Evolutionary conservation across 352 stramenopile species (phyloP).

Genomic region (Globisporangium heterothallicum): DNA sequence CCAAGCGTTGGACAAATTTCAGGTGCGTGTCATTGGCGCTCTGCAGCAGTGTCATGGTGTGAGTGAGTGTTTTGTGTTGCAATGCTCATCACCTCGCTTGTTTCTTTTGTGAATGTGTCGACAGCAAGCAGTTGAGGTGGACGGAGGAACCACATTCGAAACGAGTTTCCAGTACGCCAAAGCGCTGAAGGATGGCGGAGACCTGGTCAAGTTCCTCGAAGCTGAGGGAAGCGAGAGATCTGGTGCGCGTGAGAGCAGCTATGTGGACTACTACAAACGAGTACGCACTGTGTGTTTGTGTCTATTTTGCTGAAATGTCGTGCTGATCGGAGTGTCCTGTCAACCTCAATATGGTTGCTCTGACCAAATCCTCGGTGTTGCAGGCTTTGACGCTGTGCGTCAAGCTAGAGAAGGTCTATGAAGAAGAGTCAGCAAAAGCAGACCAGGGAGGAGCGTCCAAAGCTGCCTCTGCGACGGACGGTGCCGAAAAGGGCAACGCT

Average conservation of each 20-base stretch:
- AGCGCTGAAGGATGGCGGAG: slow-evolving; percentile 64
- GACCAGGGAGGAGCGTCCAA: neutral
- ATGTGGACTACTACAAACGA: slow-evolving; percentile 16
- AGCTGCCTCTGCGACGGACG: neutral
- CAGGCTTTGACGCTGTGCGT: slow-evolving; percentile 23
- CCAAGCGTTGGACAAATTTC: slow-evolving; percentile 55
- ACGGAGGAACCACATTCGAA: slow-evolving; percentile 78
- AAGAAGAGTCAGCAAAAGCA: slow-evolving; percentile 17
- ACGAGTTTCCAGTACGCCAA: slow-evolving; percentile 76
- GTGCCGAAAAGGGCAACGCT: neutral
- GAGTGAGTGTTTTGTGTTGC: neutral
- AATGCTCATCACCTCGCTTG: neutral
- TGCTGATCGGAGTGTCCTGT: too few species aligned
- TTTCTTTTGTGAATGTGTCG: neutral
- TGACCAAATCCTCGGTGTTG: too few species aligned
- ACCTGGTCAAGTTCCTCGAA: slow-evolving; percentile 57
- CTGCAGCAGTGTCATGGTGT: too few species aligned
- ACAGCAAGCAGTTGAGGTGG: slow-evolving; percentile 67
- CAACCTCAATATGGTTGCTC: neutral
- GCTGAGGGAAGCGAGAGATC: slow-evolving; percentile 12
- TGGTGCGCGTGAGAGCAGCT: neutral
- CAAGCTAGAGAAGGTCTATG: slow-evolving; percentile 36
- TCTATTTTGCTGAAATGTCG: too few species aligned
- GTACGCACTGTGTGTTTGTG: too few species aligned
- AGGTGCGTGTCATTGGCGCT: too few species aligned